These are phyloP conservation scores for Vaccinium vitisidaea DNA, from an alignment of 148 eudicot genomes.

Conservation along the genomic window DNA sequence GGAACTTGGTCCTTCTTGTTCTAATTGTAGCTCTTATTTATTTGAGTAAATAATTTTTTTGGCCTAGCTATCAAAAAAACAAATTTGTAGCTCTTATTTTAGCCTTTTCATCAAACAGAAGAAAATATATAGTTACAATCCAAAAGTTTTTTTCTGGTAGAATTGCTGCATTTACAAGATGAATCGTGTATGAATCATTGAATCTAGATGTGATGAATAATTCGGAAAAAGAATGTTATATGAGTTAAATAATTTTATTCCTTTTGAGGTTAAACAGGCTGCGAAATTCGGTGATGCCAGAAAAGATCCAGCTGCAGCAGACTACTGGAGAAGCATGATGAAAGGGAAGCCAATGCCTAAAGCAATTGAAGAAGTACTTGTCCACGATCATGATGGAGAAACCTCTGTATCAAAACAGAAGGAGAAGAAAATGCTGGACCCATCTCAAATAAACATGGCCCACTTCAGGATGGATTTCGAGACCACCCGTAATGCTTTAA, in stretches of 20 bases:
- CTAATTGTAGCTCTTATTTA: background rate
- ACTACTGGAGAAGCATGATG: conserved; percentile 51
- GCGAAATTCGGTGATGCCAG: conserved; percentile 27
- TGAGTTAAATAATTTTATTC: background rate
- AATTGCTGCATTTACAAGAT: background rate
- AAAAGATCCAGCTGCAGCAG: conserved; percentile 31
- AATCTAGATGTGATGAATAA: background rate
- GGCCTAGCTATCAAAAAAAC: too few species aligned
- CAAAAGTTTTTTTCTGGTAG: background rate
- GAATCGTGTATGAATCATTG: background rate
- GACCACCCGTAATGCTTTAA: conserved; percentile 22
- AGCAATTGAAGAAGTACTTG: conserved; percentile 27
- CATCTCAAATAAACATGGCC: background rate
- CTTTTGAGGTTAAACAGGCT: conserved; percentile 25
- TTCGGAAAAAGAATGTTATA: too few species aligned
- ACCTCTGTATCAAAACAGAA: background rate
- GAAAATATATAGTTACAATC: background rate
- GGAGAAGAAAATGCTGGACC: background rate
- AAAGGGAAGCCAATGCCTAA: conserved; percentile 50
- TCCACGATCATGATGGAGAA: background rate
- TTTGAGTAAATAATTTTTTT: too few species aligned
- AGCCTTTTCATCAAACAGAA: too few species aligned
- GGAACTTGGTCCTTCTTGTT: background rate
- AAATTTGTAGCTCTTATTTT: too few species aligned
- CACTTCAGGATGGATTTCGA: conserved; percentile 32